phyloP scores from a whole-genome alignment of 768 basidiomycete genomes.

The Sporobolomyces pararoseus region DNA sequence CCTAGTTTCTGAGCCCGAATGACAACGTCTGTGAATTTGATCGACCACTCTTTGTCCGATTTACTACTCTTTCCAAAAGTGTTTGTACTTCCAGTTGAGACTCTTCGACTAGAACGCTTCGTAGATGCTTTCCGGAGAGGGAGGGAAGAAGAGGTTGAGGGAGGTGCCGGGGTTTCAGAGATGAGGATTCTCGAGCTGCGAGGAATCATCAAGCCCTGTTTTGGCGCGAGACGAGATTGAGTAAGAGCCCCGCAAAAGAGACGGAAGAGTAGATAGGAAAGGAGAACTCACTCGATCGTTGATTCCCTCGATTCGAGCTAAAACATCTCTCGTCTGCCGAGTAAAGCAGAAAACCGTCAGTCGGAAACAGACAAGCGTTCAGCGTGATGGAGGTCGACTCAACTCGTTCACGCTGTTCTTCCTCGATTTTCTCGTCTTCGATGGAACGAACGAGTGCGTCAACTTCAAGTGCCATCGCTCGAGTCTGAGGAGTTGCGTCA shows the following conservation, averaged over 20 bases:
- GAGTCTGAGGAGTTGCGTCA: conserved; percentile 56
- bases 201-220: conserved; percentile 66
- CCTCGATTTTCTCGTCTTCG: conserved; percentile 95
- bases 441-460: conserved; percentile 94
- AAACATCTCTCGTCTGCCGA: conserved; percentile 70
- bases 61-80: neutral
- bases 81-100: no score
- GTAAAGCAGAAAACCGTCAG: no score
- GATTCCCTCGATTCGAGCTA: conserved; percentile 92
- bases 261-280: neutral
- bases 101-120: neutral
- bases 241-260: neutral
- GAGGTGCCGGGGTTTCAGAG: conserved; percentile 57
- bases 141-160: neutral
- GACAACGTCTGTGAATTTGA: conserved; percentile 92
- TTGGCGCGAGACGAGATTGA: neutral
- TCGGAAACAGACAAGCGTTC: no score
- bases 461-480: conserved; percentile 94
- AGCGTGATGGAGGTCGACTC: neutral
- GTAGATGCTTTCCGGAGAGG: neutral
- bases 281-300: conserved; percentile 67
- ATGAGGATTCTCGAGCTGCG: conserved; percentile 84
- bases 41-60: conserved; percentile 81
- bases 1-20: conserved; percentile 86
- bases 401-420: conserved; percentile 83